Evolutionary conservation across 2,329 filamentous ascomycete species (phyloP).

Genomic region (Apiospora marii): DNA sequence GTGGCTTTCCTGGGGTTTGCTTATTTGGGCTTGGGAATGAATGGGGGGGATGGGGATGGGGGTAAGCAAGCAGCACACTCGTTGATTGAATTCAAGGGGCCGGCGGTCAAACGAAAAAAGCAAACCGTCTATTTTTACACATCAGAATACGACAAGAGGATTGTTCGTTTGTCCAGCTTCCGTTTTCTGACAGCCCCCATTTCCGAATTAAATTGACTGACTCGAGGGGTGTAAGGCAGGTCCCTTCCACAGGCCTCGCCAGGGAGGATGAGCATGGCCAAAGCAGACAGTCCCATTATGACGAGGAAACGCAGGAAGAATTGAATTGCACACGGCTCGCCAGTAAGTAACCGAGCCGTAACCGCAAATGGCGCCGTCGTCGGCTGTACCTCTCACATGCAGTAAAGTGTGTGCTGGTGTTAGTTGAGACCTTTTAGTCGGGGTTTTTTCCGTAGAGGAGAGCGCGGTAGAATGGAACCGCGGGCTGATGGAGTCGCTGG

Average conservation of each 20-base stretch:
- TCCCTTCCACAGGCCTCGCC: background rate
- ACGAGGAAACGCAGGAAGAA: background rate
- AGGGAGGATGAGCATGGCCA: background rate
- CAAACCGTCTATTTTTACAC: slow-evolving; percentile 21
- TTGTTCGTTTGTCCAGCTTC: background rate
- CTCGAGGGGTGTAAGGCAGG: background rate
- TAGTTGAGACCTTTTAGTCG: background rate
- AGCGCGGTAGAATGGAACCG: slow-evolving; percentile 18
- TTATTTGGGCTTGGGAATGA: slow-evolving; percentile 4
- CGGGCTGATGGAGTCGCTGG: background rate
- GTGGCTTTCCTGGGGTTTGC: slow-evolving; percentile 19
- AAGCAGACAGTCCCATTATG: slow-evolving; percentile 5
- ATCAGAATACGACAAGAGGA: slow-evolving; percentile 12
- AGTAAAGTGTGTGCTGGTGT: background rate
- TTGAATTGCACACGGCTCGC: too few relatives aligned
- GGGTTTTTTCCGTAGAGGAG: background rate
- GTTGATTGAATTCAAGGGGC: slow-evolving; percentile 4
- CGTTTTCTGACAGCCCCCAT: slow-evolving; percentile 11
- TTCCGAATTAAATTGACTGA: background rate
- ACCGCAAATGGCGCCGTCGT: slow-evolving; percentile 11
- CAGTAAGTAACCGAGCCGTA: slow-evolving; percentile 17
- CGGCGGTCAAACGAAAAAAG: slow-evolving; percentile 20
- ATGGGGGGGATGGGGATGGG: background rate
- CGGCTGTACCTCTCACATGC: slow-evolving; percentile 13
- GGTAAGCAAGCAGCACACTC: background rate